Conservation (phyloP, 2,329 filamentous ascomycete genomes). For the Salinomyces thailandicus region DNA sequence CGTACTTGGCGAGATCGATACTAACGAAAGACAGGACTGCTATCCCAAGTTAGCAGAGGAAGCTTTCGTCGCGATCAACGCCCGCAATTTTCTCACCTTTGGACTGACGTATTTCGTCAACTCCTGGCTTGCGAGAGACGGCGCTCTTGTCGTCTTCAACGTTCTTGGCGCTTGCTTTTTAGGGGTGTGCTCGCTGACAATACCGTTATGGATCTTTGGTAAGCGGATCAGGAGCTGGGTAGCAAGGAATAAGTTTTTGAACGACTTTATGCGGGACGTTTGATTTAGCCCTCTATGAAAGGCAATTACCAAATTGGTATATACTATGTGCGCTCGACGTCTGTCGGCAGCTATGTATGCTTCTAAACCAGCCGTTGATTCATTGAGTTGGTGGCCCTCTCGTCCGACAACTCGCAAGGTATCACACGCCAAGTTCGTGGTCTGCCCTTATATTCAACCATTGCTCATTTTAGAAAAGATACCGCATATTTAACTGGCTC, state of each 20-base stretch:
- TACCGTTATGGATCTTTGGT: constrained; percentile 42
- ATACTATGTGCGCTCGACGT: too few relatives aligned
- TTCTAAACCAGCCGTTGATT: background rate
- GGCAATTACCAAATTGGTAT: too few relatives aligned
- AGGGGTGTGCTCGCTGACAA: constrained; percentile 35
- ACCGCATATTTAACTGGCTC: too few relatives aligned
- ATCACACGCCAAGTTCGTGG: too few relatives aligned
- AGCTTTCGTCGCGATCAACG: constrained; percentile 44
- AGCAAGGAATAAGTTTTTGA: constrained; percentile 30
- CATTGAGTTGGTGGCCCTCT: too few relatives aligned
- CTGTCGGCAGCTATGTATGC: background rate
- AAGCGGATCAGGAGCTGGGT: constrained; percentile 38
- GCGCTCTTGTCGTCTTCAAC: constrained; percentile 21
- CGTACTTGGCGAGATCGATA: background rate
- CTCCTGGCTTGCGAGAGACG: constrained; percentile 22
- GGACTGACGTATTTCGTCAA: constrained; percentile 31
- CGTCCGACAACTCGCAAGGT: too few relatives aligned
- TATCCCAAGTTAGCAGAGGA: constrained; percentile 39
- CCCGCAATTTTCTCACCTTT: constrained; percentile 39
- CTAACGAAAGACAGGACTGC: constrained; percentile 26
- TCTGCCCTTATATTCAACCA: too few relatives aligned
- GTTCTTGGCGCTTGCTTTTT: constrained; percentile 30
- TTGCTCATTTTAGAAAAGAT: too few relatives aligned
- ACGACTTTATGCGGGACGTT: constrained; percentile 22
- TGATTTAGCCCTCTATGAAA: constrained; percentile 2